phyloP scores from a whole-genome alignment of 2,329 filamentous ascomycete species.

The Paraphaeosphaeria sporulosa region DNA sequence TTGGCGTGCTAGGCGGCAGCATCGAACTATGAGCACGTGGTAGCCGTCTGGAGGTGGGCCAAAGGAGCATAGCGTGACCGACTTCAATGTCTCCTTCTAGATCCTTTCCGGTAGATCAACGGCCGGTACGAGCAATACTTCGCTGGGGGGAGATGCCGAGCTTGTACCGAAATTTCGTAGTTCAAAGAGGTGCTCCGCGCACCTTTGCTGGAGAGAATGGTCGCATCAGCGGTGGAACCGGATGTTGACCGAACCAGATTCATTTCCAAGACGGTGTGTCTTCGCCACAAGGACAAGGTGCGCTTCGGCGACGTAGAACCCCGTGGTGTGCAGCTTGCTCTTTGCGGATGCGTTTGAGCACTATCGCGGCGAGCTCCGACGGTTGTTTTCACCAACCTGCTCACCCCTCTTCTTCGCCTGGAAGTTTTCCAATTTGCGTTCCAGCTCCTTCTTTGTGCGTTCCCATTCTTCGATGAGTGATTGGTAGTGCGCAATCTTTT shows the following conservation, averaged over 20 bases:
- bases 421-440: conserved; percentile 60
- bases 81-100: not conserved
- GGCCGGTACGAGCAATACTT: not conserved
- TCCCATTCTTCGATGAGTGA: conserved; percentile 58
- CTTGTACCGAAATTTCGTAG: not conserved
- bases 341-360: not conserved
- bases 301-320: not conserved
- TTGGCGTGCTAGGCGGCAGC: not conserved
- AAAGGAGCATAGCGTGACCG: not conserved
- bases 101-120: not conserved
- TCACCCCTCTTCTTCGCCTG: conserved; percentile 20
- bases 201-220: not conserved
- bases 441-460: conserved; percentile 60
- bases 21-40: not conserved
- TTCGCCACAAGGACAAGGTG: not conserved
- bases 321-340: not conserved
- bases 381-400: conserved; percentile 6
- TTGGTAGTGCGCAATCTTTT: conserved; percentile 64
- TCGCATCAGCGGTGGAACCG: not conserved
- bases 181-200: not conserved
- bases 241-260: not conserved
- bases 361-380: not conserved
- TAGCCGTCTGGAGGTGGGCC: not conserved
- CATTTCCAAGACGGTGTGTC: not conserved
- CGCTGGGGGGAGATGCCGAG: not conserved